A percentile compares a stretch with the other conserved stretches of the same genome.
phyloP scores from a whole-genome alignment of 2,329 filamentous ascomycete species.

The Fusarium sterilihyphosum region DNA sequence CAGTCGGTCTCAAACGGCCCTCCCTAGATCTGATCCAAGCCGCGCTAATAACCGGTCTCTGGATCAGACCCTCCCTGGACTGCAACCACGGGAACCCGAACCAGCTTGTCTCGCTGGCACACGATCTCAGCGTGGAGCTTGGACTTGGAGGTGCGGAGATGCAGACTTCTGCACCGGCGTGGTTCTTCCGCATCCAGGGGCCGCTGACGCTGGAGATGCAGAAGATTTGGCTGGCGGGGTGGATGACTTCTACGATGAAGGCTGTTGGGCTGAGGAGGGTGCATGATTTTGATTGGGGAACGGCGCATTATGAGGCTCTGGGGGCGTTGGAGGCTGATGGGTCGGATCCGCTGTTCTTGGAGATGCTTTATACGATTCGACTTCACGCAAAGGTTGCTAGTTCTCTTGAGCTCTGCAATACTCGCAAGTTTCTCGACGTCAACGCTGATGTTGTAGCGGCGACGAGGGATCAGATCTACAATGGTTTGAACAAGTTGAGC shows the following conservation, averaged over 20 bases:
- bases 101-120: constrained; percentile 1
- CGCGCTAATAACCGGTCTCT: constrained; percentile 10
- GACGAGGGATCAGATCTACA: background rate
- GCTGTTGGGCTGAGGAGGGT: background rate
- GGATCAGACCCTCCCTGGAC: constrained; percentile 8
- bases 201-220: constrained; percentile 17
- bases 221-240: constrained; percentile 16
- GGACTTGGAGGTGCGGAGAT: constrained; percentile 11
- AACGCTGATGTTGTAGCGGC: background rate
- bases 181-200: constrained; percentile 22
- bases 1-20: constrained; percentile 5
- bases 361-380: constrained; percentile 7
- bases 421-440: background rate
- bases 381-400: constrained; percentile 9
- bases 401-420: constrained; percentile 7
- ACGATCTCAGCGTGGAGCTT: constrained; percentile 18
- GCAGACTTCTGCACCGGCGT: constrained; percentile 12
- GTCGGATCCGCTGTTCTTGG: constrained; percentile 7
- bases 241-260: constrained; percentile 18
- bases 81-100: constrained; percentile 12
- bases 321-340: background rate
- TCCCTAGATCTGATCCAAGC: constrained; percentile 24
- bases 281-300: constrained; percentile 10
- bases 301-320: constrained; percentile 16
- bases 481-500: background rate